A percentile compares a stretch with the other conserved stretches of the same genome.
Conservation (phyloP, 2,329 filamentous ascomycete species). For the Fusarium piperis region DNA sequence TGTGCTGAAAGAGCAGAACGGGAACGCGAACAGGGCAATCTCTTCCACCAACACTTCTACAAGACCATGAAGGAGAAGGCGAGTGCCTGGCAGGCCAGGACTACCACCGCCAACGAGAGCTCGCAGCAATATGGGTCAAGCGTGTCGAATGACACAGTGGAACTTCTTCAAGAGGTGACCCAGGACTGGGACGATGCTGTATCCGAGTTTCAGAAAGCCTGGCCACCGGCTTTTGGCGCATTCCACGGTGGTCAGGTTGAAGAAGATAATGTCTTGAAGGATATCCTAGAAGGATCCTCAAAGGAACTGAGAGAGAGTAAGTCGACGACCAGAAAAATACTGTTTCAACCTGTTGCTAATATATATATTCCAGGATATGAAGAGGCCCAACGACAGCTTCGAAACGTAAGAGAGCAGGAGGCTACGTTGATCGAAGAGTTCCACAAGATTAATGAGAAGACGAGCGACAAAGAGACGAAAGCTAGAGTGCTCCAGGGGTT, state of each 20-base stretch:
- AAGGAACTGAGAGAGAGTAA: background rate
- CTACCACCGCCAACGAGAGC: background rate
- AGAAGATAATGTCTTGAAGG: background rate
- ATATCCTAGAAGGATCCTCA: background rate
- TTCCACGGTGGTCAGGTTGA: background rate
- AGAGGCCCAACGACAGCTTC: background rate
- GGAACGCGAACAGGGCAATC: background rate
- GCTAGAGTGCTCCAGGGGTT: no score
- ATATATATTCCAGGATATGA: background rate
- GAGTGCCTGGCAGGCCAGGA: background rate
- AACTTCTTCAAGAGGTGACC: background rate
- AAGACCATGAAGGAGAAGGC: background rate
- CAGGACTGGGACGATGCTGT: background rate
- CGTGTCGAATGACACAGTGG: background rate
- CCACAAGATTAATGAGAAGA: background rate
- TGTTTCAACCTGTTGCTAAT: background rate
- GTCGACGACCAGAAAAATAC: background rate
- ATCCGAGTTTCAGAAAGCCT: background rate
- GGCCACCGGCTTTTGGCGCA: background rate
- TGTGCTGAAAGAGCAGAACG: background rate
- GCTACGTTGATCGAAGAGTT: background rate
- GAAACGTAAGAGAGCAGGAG: background rate
- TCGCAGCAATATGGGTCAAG: background rate
- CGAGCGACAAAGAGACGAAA: no score
- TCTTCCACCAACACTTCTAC: constrained; percentile 1